A percentile compares a stretch with the other conserved stretches of the same genome.
Conservation (phyloP, 2,329 filamentous ascomycete genomes). For the Aspergillus tamarii region DNA sequence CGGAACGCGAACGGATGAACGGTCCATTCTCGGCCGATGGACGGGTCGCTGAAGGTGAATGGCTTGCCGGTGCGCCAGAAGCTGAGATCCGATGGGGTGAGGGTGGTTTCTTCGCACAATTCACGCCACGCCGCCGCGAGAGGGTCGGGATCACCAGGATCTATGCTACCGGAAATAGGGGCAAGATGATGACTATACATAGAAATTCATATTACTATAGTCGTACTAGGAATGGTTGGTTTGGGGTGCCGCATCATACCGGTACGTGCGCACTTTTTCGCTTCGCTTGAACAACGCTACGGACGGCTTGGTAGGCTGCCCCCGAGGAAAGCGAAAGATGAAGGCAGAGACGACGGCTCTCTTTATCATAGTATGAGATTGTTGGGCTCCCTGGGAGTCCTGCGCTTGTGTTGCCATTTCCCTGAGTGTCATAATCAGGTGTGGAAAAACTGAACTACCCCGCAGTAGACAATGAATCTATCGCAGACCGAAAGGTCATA, state of each 20-base stretch:
- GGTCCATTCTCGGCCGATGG: constrained; percentile 61
- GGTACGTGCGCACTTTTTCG: constrained; percentile 62
- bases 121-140: constrained; percentile 65
- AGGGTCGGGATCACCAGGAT: constrained; percentile 56
- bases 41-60: constrained; percentile 59
- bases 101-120: constrained; percentile 63
- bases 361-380: constrained; percentile 8
- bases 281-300: constrained; percentile 68
- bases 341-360: constrained; percentile 50
- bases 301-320: constrained; percentile 34
- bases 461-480: not conserved
- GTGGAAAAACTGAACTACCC: not conserved
- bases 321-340: constrained; percentile 39
- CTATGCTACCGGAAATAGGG: constrained; percentile 65
- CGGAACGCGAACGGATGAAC: constrained; percentile 64
- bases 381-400: not conserved
- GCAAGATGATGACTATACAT: constrained; percentile 55
- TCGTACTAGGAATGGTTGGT: not conserved
- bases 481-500: not conserved
- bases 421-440: not conserved
- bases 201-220: not conserved
- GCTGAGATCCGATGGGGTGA: constrained; percentile 52
- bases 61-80: constrained; percentile 62
- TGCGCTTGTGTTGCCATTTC: not conserved
- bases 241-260: constrained; percentile 39